phyloP scores from a whole-genome alignment of 2,329 filamentous ascomycete genomes.

The Pezicula carpinea region DNA sequence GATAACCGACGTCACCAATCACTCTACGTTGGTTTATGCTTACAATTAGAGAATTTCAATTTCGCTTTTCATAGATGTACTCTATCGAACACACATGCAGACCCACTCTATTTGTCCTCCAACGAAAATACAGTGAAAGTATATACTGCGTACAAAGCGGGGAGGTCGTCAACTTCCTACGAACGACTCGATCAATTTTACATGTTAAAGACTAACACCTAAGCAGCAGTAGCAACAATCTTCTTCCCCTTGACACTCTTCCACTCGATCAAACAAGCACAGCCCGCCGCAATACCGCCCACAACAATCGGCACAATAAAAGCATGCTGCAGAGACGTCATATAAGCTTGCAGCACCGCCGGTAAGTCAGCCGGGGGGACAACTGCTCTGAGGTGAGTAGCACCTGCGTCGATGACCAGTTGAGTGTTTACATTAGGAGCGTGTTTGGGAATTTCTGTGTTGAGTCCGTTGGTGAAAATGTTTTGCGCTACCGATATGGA shows the following conservation, averaged over 20 bases:
- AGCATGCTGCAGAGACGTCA: conserved; percentile 18
- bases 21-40: too few relatives aligned
- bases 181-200: too few relatives aligned
- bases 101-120: too few relatives aligned
- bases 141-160: too few relatives aligned
- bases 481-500: conserved; percentile 54
- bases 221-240: conserved; percentile 17
- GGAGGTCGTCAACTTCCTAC: too few relatives aligned
- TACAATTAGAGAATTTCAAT: too few relatives aligned
- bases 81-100: too few relatives aligned
- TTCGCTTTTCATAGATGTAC: too few relatives aligned
- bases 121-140: too few relatives aligned
- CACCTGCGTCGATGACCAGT: conserved; percentile 37
- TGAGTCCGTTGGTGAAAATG: conserved; percentile 32
- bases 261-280: conserved; percentile 26
- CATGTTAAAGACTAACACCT: too few relatives aligned
- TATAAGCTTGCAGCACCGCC: conserved; percentile 38
- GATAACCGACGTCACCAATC: too few relatives aligned
- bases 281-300: conserved; percentile 21
- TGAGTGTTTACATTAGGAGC: conserved; percentile 27
- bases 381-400: conserved; percentile 33
- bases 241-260: conserved; percentile 29
- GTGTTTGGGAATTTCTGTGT: conserved; percentile 20
- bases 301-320: conserved; percentile 26
- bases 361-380: conserved; percentile 30